Evolutionary conservation across 2,329 filamentous ascomycete species (phyloP), one percentile per base, ranked within the genome.

Genomic region (Alternaria sp.): DNA sequence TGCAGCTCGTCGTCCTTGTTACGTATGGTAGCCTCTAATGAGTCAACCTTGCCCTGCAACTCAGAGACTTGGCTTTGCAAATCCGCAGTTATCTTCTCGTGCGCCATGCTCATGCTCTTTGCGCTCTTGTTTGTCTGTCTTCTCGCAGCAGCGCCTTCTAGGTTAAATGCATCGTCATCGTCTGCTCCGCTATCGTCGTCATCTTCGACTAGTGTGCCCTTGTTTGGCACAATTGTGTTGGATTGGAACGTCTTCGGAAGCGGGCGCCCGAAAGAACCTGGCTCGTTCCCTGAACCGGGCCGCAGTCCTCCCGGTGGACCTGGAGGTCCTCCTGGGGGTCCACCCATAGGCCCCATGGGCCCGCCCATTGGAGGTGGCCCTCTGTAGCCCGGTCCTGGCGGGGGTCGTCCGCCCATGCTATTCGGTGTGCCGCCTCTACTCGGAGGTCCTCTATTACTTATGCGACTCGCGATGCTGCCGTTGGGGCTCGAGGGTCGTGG

Each of bases 171-270:
- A 56, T 90, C 73, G 43, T 89, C 84, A 12, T 83, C 81, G 74
- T 81, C 87, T 16, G 86, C 85, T 20, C 80, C 81, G 20, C 84
- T 85, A 57, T 81, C 82, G 59, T 81, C 81, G 65, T 92, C 92
- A 75, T 98, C 95, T 78, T 99, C 95, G 1, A 98, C 89, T 90
- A 98, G 94, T 0, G 92, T 97, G 73, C 94, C 97, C 81, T 98
- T 99, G 76, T 97, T 98, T 0, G 95, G 95, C 32, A 98, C 91
- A 72, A 98, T 97, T 0, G 93, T 98, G 75, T 97, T 98, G 75
- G 91, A 94, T 76, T 97, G 94, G 67, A 97, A 93, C 38, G 93
- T 93, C 76, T 96, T 97, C 16, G 92, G 91, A 67, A 92, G 87
- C 5, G 94, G 94, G 46, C 92, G 86, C 43, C 90, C 90, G 66